phyloP scores from a whole-genome alignment of 352 stramenopile genomes.

The Phytophthora pluvialis region DNA sequence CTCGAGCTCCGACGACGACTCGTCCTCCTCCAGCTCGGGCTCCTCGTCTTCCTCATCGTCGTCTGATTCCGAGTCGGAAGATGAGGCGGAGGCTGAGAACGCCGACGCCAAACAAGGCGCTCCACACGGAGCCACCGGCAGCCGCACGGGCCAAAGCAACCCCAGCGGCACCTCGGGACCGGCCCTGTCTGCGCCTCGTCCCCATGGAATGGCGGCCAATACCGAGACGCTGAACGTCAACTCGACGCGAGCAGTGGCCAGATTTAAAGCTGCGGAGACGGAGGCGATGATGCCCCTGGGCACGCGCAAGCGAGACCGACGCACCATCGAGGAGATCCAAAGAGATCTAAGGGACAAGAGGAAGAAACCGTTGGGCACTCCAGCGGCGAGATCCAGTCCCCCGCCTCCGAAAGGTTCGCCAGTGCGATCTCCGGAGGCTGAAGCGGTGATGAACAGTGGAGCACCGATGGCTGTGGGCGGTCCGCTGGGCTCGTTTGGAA shows the following conservation, averaged over 20 bases:
- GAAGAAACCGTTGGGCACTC: slow-evolving; percentile 42
- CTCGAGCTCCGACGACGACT: slow-evolving; percentile 78
- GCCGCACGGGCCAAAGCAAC: slow-evolving; percentile 17
- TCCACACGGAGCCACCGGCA: slow-evolving; percentile 9
- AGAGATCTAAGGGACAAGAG: slow-evolving; percentile 78
- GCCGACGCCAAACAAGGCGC: slow-evolving; percentile 18
- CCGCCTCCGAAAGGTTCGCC: slow-evolving; percentile 64
- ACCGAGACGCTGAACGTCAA: slow-evolving; percentile 75
- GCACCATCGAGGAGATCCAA: slow-evolving; percentile 91
- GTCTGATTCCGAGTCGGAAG: slow-evolving; percentile 83
- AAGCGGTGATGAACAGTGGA: slow-evolving; percentile 40
- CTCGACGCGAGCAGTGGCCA: slow-evolving; percentile 63
- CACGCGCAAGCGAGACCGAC: slow-evolving; percentile 85
- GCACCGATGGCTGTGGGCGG: slow-evolving; percentile 53
- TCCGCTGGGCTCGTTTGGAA: slow-evolving; percentile 60
- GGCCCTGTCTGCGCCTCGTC: slow-evolving; percentile 37
- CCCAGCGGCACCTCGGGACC: slow-evolving; percentile 20
- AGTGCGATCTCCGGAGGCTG: slow-evolving; percentile 69
- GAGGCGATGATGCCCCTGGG: slow-evolving; percentile 77
- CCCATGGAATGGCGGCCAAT: slow-evolving; percentile 38
- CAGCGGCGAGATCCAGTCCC: slow-evolving; percentile 53
- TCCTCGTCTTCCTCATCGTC: slow-evolving; percentile 82
- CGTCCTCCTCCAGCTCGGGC: slow-evolving; percentile 77
- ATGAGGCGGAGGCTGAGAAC: slow-evolving; percentile 36
- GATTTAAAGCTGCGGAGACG: slow-evolving; percentile 58